These are phyloP conservation scores for Ustilago trichophora DNA, from an alignment of 1,284 basidiomycete genomes.

Conservation along the genomic window DNA sequence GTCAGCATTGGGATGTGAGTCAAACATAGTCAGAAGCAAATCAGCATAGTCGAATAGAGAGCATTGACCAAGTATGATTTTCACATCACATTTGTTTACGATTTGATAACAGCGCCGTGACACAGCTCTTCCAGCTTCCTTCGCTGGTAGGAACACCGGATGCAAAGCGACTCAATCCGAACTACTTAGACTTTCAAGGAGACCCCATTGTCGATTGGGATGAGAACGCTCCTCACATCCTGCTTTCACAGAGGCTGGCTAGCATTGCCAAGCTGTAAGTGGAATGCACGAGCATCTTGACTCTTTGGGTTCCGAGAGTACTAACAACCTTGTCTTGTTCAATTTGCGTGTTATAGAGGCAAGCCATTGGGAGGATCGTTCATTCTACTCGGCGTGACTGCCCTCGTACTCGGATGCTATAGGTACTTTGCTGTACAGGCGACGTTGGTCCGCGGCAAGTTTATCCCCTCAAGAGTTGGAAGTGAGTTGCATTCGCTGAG, in stretches of 20 bases:
- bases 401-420: slow-evolving; percentile 48
- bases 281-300: background rate
- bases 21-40: too few relatives aligned
- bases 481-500: too few relatives aligned
- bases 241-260: slow-evolving; percentile 16
- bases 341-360: too few relatives aligned
- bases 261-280: slow-evolving; percentile 41
- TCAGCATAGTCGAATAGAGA: background rate
- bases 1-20: slow-evolving; percentile 62
- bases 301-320: background rate
- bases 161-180: background rate
- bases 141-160: slow-evolving; percentile 37
- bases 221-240: slow-evolving; percentile 4
- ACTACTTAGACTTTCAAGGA: slow-evolving; percentile 11
- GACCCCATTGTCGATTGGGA: slow-evolving; percentile 3
- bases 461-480: slow-evolving; percentile 51
- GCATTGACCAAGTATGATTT: background rate
- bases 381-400: slow-evolving; percentile 52
- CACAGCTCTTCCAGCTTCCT: slow-evolving; percentile 63
- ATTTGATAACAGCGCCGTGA: slow-evolving; percentile 42
- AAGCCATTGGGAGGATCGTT: slow-evolving; percentile 58
- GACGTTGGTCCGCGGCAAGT: slow-evolving; percentile 47
- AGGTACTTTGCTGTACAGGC: slow-evolving; percentile 57
- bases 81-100: background rate
- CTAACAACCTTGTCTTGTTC: too few relatives aligned